Conservation (phyloP, 75 land plant species). For the Chamaecyparis obtusa region DNA sequence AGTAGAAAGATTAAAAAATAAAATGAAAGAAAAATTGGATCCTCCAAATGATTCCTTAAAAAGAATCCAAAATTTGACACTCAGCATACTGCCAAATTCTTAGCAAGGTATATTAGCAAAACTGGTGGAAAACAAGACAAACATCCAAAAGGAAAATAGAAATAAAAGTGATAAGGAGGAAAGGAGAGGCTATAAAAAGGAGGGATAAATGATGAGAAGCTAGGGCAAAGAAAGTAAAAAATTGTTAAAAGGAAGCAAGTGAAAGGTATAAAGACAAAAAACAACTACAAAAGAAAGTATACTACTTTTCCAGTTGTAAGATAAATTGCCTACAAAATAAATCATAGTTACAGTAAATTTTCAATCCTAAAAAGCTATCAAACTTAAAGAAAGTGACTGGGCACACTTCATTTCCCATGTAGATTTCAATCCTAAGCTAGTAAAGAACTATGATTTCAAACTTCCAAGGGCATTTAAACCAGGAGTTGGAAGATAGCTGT, state of each 20-base stretch:
- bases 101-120: neutral
- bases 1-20: neutral
- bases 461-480: too few species aligned
- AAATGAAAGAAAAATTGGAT: neutral
- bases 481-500: too few species aligned
- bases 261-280: neutral
- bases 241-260: neutral
- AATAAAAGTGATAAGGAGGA: neutral
- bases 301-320: neutral
- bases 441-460: too few species aligned
- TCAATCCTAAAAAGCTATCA: neutral
- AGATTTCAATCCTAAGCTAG: too few species aligned
- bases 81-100: neutral
- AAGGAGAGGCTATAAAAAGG: neutral
- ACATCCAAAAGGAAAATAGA: neutral
- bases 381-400: neutral
- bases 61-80: neutral
- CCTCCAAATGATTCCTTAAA: too few species aligned
- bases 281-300: neutral
- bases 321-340: neutral
- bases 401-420: neutral
- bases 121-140: neutral
- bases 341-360: neutral
- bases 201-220: too few species aligned
- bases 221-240: neutral